Evolutionary conservation across 495 filamentous ascomycete genomes (phyloP).

Genomic region (Aspergillus funiculosus): DNA sequence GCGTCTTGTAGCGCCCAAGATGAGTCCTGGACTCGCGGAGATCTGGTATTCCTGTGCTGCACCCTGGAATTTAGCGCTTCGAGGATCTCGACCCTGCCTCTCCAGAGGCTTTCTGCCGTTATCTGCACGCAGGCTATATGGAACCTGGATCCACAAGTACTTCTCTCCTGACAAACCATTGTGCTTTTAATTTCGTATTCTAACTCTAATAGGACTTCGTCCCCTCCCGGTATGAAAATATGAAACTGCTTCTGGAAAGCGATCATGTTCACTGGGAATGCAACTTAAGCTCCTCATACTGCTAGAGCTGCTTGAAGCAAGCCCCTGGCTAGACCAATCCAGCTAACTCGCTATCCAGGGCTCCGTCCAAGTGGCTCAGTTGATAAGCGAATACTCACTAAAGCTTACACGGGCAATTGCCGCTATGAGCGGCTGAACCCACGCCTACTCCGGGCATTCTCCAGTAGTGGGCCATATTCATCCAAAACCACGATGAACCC

Average conservation of each 20-base stretch:
- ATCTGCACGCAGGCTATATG: slow-evolving; percentile 1
- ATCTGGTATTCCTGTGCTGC: slow-evolving; percentile 10
- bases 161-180: slow-evolving; percentile 7
- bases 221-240: slow-evolving; percentile 8
- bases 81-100: slow-evolving; percentile 1
- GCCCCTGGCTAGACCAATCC: background rate
- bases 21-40: slow-evolving; percentile 6
- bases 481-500: slow-evolving; percentile 26
- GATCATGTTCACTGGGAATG: too few species aligned
- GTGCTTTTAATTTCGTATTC: background rate
- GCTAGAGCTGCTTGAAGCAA: too few species aligned
- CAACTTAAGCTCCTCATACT: too few species aligned
- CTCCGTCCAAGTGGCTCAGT: background rate
- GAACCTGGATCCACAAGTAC: slow-evolving; percentile 13
- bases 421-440: slow-evolving; percentile 5
- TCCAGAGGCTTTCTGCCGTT: background rate
- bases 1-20: slow-evolving; percentile 2
- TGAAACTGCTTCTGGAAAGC: too few species aligned
- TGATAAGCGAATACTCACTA: background rate
- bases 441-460: slow-evolving; percentile 21
- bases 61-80: slow-evolving; percentile 1
- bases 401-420: background rate
- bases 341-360: background rate
- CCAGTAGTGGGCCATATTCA: slow-evolving; percentile 16
- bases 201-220: slow-evolving; percentile 9